Conservation (phyloP, 2,329 filamentous ascomycete genomes). For the Nothophoma quercina region DNA sequence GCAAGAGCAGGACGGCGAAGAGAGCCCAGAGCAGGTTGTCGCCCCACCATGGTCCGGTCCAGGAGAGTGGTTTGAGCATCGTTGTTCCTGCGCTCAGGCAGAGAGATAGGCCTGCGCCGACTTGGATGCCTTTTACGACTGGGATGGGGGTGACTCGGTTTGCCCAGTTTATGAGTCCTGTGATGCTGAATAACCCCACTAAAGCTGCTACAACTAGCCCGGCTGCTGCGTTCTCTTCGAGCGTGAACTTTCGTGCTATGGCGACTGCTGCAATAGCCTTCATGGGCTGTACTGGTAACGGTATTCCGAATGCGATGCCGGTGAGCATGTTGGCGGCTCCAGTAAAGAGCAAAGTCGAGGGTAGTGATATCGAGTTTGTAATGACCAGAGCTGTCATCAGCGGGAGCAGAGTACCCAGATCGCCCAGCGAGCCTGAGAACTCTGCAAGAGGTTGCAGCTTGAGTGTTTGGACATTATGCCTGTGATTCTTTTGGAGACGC, state of each 20-base stretch:
- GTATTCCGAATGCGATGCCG: conserved; percentile 83
- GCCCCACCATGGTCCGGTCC: conserved; percentile 69
- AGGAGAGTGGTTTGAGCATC: conserved; percentile 72
- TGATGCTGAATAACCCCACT: conserved; percentile 79
- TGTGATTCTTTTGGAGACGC: conserved; percentile 38
- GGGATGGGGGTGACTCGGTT: conserved; percentile 80
- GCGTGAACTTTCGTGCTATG: conserved; percentile 72
- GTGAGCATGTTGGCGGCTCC: conserved; percentile 87
- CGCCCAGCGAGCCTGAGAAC: conserved; percentile 87
- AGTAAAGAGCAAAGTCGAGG: conserved; percentile 85
- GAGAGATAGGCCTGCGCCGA: conserved; percentile 86
- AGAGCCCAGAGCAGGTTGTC: conserved; percentile 83
- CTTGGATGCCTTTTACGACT: conserved; percentile 92
- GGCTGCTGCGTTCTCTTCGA: conserved; percentile 78
- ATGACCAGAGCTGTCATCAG: conserved; percentile 86
- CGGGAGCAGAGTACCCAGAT: conserved; percentile 87
- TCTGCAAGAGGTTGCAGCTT: conserved; percentile 69
- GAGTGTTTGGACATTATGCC: conserved; percentile 65
- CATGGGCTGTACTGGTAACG: conserved; percentile 88
- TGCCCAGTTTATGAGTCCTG: conserved; percentile 78
- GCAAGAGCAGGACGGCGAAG: conserved; percentile 74
- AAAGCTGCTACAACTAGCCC: conserved; percentile 79
- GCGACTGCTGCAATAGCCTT: conserved; percentile 91
- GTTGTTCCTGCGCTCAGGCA: conserved; percentile 75
- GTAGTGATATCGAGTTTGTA: conserved; percentile 79